phyloP scores from a whole-genome alignment of 495 filamentous ascomycete species.

The Platismatia glauca region DNA sequence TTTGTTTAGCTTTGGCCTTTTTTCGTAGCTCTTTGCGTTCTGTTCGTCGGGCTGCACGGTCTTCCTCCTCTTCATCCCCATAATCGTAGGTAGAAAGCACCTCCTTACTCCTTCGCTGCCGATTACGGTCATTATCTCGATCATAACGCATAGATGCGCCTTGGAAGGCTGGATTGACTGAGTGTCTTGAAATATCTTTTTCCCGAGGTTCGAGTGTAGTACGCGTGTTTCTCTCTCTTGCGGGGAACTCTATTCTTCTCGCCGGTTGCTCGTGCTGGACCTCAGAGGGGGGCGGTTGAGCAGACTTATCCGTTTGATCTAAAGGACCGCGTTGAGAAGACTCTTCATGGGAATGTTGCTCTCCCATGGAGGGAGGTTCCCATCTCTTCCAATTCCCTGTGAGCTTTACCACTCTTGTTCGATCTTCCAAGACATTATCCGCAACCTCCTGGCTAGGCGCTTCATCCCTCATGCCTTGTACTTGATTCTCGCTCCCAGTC shows the following conservation, averaged over 20 bases:
- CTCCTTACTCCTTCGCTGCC: not conserved
- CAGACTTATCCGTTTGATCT: not conserved
- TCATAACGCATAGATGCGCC: not conserved
- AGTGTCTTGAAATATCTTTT: not conserved
- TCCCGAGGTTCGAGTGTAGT: not conserved
- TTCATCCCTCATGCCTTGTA: not conserved
- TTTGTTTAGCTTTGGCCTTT: conserved; percentile 37
- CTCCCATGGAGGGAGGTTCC: not conserved
- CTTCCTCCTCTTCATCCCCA: conserved; percentile 23
- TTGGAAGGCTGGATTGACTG: not conserved
- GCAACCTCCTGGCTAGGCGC: not conserved
- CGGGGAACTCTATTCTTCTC: not conserved
- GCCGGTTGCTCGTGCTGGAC: not conserved
- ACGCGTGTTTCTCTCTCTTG: not conserved
- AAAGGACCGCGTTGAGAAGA: not conserved
- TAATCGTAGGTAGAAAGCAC: conserved; percentile 3
- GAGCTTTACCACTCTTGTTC: not conserved
- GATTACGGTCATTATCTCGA: not conserved
- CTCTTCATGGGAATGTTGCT: not conserved
- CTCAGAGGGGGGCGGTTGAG: not conserved
- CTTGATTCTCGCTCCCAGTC: not conserved
- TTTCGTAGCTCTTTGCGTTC: conserved; percentile 39
- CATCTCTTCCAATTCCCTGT: not conserved
- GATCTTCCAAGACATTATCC: not conserved
- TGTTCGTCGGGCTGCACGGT: conserved; percentile 28